phyloP scores from a whole-genome alignment of 345 rosid genomes.

The Hibiscus syriacus region DNA sequence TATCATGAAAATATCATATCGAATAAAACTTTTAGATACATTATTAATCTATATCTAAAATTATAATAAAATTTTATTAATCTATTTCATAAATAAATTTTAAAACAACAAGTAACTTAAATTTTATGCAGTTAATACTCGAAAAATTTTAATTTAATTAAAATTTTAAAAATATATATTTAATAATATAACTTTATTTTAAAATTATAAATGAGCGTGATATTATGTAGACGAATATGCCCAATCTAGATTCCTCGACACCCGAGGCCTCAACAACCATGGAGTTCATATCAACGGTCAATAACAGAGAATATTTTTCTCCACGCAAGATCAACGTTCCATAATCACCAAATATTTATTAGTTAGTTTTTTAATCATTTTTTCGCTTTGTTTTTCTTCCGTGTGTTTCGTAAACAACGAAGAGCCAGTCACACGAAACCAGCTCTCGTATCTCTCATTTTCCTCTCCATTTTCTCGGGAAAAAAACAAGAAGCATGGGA shows the following conservation, averaged over 20 bases:
- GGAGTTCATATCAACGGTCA: background rate
- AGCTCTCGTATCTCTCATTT: slow-evolving; percentile 2
- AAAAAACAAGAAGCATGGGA: slow-evolving; percentile 35
- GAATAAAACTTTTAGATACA: no score
- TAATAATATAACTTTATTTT: no score
- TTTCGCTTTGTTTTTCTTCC: background rate
- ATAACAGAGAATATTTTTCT: background rate
- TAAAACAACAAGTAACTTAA: no score
- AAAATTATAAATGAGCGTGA: no score
- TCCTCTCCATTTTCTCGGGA: background rate
- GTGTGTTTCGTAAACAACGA: background rate
- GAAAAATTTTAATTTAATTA: no score
- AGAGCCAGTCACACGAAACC: background rate
- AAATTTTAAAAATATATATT: no score
- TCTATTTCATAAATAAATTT: no score
- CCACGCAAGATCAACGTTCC: background rate
- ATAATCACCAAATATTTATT: background rate
- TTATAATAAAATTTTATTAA: no score
- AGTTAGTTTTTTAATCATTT: background rate
- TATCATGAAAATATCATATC: no score
- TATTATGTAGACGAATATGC: background rate
- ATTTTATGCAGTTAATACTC: no score
- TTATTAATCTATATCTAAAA: no score
- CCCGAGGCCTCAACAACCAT: background rate
- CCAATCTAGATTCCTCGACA: background rate